Evolutionary conservation across 371 early-diverging fungal genomes (phyloP).

Genomic region (Dinochytrium kinnereticum): DNA sequence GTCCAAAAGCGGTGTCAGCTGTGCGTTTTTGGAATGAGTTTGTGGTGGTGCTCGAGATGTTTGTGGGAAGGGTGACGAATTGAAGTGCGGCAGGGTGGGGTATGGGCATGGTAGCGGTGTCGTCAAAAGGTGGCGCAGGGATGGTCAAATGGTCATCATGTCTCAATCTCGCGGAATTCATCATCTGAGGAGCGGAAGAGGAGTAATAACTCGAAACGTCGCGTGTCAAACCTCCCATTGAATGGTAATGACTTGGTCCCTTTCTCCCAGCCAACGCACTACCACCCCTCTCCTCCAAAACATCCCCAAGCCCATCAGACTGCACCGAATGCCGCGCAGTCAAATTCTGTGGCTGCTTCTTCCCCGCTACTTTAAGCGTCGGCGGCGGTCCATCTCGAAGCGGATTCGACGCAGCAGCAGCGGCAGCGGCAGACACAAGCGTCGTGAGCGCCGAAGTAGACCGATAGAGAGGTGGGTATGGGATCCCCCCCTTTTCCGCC

Average conservation of each 20-base stretch:
- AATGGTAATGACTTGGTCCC: too few relatives aligned
- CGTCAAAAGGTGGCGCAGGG: neutral
- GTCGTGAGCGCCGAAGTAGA: slow-evolving; percentile 4
- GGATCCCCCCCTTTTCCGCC: neutral
- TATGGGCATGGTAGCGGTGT: neutral
- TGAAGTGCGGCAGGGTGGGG: neutral
- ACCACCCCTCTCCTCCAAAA: too few relatives aligned
- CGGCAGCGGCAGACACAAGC: slow-evolving; percentile 7
- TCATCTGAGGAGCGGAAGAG: neutral
- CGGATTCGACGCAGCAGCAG: slow-evolving; percentile 4
- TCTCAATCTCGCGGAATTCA: neutral
- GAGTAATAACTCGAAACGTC: neutral
- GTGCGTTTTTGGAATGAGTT: neutral
- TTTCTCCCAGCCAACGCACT: too few relatives aligned
- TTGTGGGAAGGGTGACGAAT: neutral
- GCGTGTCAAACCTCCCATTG: too few relatives aligned
- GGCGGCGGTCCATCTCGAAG: slow-evolving; percentile 1
- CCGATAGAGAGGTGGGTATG: too few relatives aligned
- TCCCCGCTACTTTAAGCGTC: too few relatives aligned
- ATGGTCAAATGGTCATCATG: neutral
- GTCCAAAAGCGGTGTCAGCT: neutral
- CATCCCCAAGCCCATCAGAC: too few relatives aligned
- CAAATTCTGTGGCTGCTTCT: too few relatives aligned
- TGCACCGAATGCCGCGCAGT: too few relatives aligned
- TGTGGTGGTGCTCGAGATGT: neutral